These are phyloP conservation scores for Phanerochaete sordida DNA, from an alignment of 768 basidiomycete genomes.

Conservation along the genomic window DNA sequence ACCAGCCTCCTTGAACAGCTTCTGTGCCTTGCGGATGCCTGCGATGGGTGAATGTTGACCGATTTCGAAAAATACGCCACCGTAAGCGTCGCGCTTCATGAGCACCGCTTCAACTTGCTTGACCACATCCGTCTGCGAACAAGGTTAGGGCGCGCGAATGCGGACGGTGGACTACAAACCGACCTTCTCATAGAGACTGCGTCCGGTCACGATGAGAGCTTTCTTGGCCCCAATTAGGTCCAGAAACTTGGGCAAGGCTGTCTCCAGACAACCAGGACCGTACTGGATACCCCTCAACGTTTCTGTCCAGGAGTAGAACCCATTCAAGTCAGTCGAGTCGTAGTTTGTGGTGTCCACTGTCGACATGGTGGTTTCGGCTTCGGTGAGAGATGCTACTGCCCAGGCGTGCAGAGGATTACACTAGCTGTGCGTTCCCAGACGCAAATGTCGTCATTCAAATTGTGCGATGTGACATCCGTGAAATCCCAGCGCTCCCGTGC, in stretches of 20 bases:
- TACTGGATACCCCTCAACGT: slow-evolving; percentile 68
- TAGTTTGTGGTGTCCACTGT: slow-evolving; percentile 3
- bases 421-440: too few relatives aligned
- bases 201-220: slow-evolving; percentile 72
- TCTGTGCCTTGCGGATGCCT: slow-evolving; percentile 55
- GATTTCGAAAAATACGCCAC: slow-evolving; percentile 68
- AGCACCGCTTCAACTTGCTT: slow-evolving; percentile 53
- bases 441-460: too few relatives aligned
- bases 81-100: slow-evolving; percentile 54
- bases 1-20: slow-evolving; percentile 48
- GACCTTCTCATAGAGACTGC: slow-evolving; percentile 63
- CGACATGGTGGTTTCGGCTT: slow-evolving; percentile 8
- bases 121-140: slow-evolving; percentile 55
- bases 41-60: slow-evolving; percentile 70
- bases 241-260: slow-evolving; percentile 63
- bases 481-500: too few relatives aligned
- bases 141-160: neutral
- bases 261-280: slow-evolving; percentile 63
- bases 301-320: slow-evolving; percentile 66
- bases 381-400: neutral
- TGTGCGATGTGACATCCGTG: too few relatives aligned
- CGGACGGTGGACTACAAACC: neutral
- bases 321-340: slow-evolving; percentile 30
- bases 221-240: slow-evolving; percentile 51
- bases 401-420: too few relatives aligned